Percentiles rank a stretch among this genome's conserved stretches.
Conservation (phyloP, 2,329 filamentous ascomycete species). For the Xylariaceae sp. region DNA sequence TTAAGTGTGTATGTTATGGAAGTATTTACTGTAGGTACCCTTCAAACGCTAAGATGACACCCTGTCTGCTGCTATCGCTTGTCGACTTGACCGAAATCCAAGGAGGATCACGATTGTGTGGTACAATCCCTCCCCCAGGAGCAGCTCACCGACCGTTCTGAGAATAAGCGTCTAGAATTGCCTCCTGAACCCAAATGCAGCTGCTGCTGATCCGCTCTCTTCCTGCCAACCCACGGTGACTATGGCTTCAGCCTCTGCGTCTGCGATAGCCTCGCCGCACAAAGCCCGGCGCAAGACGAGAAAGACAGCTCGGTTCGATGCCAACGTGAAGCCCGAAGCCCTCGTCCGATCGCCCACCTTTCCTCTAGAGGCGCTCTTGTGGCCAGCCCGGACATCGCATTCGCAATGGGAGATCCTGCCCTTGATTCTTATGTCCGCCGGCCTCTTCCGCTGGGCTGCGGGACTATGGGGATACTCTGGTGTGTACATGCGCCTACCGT, state of each 20-base stretch:
- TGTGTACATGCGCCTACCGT: conserved; percentile 31
- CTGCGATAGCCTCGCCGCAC: conserved; percentile 47
- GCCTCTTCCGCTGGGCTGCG: conserved; percentile 87
- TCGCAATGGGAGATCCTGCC: conserved; percentile 93
- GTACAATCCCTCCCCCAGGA: not conserved
- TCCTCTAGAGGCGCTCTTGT: conserved; percentile 88
- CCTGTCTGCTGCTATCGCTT: too few species aligned
- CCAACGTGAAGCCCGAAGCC: conserved; percentile 36
- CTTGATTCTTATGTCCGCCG: conserved; percentile 80
- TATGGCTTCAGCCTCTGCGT: conserved; percentile 43
- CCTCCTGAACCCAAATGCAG: conserved; percentile 1
- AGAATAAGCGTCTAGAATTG: not conserved
- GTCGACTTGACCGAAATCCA: too few species aligned
- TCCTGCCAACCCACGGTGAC: conserved; percentile 25
- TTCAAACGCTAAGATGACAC: too few species aligned
- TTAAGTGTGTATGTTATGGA: too few species aligned
- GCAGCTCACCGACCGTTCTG: not conserved
- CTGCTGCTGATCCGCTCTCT: conserved; percentile 18
- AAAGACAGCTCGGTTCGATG: conserved; percentile 40
- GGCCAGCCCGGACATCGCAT: conserved; percentile 76
- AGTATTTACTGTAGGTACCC: too few species aligned
- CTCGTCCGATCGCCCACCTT: conserved; percentile 65
- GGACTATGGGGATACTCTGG: conserved; percentile 94
- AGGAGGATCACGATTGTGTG: too few species aligned
- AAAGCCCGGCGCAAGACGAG: conserved; percentile 56